These are phyloP conservation scores for Rhizophagus prolifer DNA, from an alignment of 192 early-diverging fungal genomes.

Conservation along the genomic window DNA sequence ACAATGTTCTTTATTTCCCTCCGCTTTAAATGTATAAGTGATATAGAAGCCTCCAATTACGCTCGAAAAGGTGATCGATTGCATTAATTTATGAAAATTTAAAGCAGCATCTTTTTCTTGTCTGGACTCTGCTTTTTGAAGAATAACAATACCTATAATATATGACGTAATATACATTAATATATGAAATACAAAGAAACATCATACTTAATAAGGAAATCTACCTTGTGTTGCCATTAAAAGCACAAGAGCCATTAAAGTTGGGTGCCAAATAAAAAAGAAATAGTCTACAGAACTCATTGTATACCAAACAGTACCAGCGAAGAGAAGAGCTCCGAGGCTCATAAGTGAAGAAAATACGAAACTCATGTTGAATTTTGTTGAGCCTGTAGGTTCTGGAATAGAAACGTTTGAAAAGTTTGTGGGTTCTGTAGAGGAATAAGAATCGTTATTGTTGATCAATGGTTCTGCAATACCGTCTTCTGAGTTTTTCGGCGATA, in stretches of 20 bases:
- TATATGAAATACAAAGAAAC: neutral
- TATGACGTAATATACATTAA: neutral
- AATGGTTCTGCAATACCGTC: neutral
- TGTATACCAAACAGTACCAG: constrained; percentile 29
- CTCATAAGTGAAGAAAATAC: constrained; percentile 7
- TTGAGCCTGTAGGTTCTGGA: neutral
- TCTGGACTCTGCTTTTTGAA: constrained; percentile 35
- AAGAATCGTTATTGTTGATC: neutral
- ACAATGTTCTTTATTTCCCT: constrained; percentile 34
- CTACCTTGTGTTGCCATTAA: constrained; percentile 38
- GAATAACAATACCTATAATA: constrained; percentile 31
- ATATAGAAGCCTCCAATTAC: constrained; percentile 30
- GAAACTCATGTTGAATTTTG: constrained; percentile 7
- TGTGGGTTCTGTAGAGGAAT: neutral
- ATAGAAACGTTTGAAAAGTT: neutral
- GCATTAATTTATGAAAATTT: constrained; percentile 33
- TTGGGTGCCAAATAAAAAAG: constrained; percentile 39
- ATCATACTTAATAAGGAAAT: neutral
- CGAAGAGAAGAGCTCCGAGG: constrained; percentile 32
- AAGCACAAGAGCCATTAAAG: constrained; percentile 30
- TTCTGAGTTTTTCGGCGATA: neutral
- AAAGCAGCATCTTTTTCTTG: constrained; percentile 36
- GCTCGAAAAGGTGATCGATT: constrained; percentile 25
- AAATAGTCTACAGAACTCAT: constrained; percentile 22
- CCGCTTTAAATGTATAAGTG: constrained; percentile 34